Evolutionary conservation across 2,329 filamentous ascomycete species (phyloP), one percentile per base, ranked within the genome.

Genomic region (Pyrenophora seminiperda): DNA sequence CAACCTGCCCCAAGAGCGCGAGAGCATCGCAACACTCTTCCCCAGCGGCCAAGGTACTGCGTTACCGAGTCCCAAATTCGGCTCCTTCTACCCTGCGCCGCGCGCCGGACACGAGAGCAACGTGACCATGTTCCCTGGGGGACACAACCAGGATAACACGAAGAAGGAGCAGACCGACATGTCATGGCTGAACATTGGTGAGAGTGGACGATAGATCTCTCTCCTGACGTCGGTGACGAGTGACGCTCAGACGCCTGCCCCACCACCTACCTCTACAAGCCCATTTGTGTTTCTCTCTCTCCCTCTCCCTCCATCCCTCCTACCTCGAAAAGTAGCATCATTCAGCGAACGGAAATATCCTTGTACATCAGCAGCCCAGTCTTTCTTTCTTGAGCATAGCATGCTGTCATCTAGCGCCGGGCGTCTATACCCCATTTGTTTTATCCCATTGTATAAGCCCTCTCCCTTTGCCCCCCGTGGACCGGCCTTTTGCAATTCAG

Each of bases 121-220:
- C 15, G 65, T 64, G 7, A 73, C 70, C 15, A 62, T 71, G 49
- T 33, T 74, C 72, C 7, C 51, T 31, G 59, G 52, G 2, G 56
- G 53, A 6, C 45, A 47, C 38, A 47, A 58, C 11, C 53, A 54
- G 41, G 44, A 51, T 15, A 52, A 59, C 29, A 48, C 46, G n/a
- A 64, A 63, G 43, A 57, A 64, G 22, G 59, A 53, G 39, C 61
- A 67, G 29, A 81, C 39, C 76, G 89, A 91, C 70, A 89, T 91
- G 86, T 90, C 87, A 73, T 92, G 89, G 89, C 74, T 92, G 56
- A 91, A 91, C 65, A 78, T 91, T 14, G 85, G 84, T 38, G 81
- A 65, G 36, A 65, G 61, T 32, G 65, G 63, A 52, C 65, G 61
- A 56, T 63, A 60, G 53, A 46, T 29, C 14, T 11, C 36, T 15